Percentiles rank a stretch among this genome's conserved stretches.
Evolutionary conservation across 345 rosid species (phyloP).

Genomic region (Brassica incana): DNA sequence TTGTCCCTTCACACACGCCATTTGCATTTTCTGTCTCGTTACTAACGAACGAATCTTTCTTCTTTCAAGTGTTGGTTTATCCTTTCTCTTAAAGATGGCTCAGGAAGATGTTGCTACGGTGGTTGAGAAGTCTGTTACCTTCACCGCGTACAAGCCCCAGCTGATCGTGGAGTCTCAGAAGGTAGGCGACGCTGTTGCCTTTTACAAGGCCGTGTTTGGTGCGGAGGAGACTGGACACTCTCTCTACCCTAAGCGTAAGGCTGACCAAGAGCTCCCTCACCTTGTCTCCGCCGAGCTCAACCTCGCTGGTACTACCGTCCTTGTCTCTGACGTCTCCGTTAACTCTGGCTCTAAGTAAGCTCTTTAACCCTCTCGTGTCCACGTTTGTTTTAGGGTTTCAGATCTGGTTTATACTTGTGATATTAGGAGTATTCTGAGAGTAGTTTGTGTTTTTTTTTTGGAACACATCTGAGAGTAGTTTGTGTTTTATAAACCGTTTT

Average conservation of each 20-base stretch:
- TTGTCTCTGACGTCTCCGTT: background rate
- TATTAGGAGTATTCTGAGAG: background rate
- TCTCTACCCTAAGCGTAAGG: background rate
- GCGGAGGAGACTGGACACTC: background rate
- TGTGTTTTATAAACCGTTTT: background rate
- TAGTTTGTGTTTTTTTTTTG: background rate
- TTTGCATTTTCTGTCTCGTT: background rate
- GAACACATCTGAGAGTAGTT: background rate
- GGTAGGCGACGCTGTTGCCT: background rate
- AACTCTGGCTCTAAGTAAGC: background rate
- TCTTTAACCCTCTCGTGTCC: background rate
- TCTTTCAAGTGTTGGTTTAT: background rate
- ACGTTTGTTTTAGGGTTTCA: background rate
- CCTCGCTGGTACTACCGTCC: background rate
- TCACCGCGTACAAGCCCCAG: background rate
- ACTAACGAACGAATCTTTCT: background rate
- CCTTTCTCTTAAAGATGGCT: background rate
- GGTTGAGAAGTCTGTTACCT: background rate
- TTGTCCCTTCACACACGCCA: background rate
- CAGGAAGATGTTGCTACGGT: background rate
- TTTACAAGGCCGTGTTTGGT: background rate
- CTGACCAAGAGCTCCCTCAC: background rate
- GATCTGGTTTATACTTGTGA: background rate
- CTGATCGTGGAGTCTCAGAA: background rate
- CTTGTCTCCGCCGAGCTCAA: background rate